Base-by-base conservation (phyloP, 2,329 filamentous ascomycete species). In the Bipolaris sorokiniana region DNA sequence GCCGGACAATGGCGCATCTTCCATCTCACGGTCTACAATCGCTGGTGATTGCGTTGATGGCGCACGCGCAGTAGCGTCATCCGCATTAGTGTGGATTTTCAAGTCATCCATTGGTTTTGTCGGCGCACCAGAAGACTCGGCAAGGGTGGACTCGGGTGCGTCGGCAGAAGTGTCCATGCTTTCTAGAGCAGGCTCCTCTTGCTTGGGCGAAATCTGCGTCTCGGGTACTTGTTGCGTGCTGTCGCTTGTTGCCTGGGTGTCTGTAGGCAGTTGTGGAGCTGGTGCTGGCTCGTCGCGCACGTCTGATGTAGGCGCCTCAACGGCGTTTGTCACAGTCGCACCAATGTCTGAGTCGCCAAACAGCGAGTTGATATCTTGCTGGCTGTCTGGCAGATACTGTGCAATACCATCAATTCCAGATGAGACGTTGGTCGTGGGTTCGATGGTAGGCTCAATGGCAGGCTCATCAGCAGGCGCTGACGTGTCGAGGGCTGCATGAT, bases 331-430 rank as follows among this genome's bases (percentile, higher is more conserved):
- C 20, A 74, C 58, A 1, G 72, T 69, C n/a, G 61, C 57, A 31
- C 58, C 60, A 13, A 66, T 45, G 18, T 77, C 71, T 15, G 66
- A 65, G 38, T 66, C 67, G 33, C 69, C 70, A 45, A 79, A 77
- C 5, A 79, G 69, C 58, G 79, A 78, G 50, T 77, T 77, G 18
- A 62, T 67, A 36, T 77, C 76, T 23, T 72, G 64, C 48, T 78
- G 71, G 51, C 72, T 74, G 48, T 80, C 76, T 18, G 77, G 74
- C 42, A 81, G 65, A 56, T 78, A 80, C 33, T 78, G 76, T 18
- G 79, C 75, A 26, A 78, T 67, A 5, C 77, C 72, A 26, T 78
- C 78, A 31, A 81, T 80, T 49, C 78, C 79, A 51, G 75, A 72
- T 10, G 77, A 74, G n/a, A 76, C 73, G 63, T 80, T 71, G 47